These are phyloP conservation scores for Artemisia tridentata DNA, from an alignment of 129 eudicot species.

Conservation along the genomic window DNA sequence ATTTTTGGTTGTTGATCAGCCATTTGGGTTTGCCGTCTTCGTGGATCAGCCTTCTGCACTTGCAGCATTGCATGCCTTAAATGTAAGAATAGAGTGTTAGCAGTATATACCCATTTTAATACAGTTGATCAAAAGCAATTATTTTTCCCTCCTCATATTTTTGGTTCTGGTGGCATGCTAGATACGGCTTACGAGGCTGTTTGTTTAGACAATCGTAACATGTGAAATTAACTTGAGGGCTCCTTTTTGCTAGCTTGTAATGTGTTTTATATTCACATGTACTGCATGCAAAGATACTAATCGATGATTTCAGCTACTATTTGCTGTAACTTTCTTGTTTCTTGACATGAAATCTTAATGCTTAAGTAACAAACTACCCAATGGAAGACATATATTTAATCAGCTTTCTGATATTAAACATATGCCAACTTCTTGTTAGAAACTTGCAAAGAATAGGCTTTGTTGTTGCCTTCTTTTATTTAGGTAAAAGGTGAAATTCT, in stretches of 20 bases:
- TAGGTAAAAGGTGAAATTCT: too few species aligned
- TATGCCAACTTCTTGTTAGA: conserved; percentile 1
- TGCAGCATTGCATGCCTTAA: conserved; percentile 75
- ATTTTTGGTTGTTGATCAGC: conserved; percentile 47
- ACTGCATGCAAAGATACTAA: not conserved
- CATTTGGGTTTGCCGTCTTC: conserved; percentile 96
- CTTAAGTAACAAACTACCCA: not conserved
- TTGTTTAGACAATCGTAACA: not conserved
- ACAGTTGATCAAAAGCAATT: not conserved
- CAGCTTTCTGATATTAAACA: not conserved
- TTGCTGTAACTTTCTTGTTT: not conserved
- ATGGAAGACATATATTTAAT: not conserved
- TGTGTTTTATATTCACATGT: too few species aligned
- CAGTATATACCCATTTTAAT: conserved; percentile 4
- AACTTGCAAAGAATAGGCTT: not conserved
- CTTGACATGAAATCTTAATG: not conserved
- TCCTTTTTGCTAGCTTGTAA: not conserved
- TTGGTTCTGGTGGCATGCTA: not conserved
- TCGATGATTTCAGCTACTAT: not conserved
- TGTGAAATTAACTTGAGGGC: conserved; percentile 1
- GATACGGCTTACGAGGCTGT: not conserved
- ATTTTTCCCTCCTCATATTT: not conserved
- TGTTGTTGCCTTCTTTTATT: not conserved
- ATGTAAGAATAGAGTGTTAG: conserved; percentile 53
- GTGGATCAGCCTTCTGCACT: conserved; percentile 87